Conservation (phyloP, 306 rosid species). For the Dicorynia guianensis region DNA sequence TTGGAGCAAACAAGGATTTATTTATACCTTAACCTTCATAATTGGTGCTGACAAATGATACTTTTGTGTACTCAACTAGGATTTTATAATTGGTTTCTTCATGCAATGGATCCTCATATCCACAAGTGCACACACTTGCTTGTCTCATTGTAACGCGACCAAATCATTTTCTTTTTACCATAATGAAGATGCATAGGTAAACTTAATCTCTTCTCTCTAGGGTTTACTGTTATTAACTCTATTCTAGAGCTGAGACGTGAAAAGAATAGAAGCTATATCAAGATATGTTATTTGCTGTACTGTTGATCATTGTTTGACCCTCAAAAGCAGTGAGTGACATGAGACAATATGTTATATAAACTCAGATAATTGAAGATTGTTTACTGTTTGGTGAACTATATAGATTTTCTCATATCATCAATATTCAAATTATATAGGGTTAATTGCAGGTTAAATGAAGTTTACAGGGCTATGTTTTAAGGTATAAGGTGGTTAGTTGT, state of each 20-base stretch:
- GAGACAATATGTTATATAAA: not conserved
- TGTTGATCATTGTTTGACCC: conserved; percentile 18
- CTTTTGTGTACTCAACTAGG: conserved; percentile 7
- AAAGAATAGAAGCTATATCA: not conserved
- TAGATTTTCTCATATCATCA: no score
- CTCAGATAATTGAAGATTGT: no score
- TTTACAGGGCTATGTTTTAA: no score
- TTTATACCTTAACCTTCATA: conserved; percentile 10
- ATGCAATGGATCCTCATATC: conserved; percentile 42
- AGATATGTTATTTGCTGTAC: conserved; percentile 24
- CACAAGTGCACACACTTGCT: conserved; percentile 12
- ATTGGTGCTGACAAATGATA: conserved; percentile 30
- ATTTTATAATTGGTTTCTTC: conserved; percentile 21
- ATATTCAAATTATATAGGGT: no score
- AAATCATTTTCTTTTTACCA: conserved; percentile 30
- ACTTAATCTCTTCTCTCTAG: not conserved
- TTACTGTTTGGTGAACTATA: no score
- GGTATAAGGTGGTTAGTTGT: no score
- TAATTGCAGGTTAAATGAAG: no score
- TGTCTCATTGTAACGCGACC: conserved; percentile 41
- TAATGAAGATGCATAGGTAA: conserved; percentile 8
- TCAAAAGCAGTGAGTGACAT: conserved; percentile 2
- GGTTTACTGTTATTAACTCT: conserved; percentile 3
- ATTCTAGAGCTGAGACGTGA: not conserved
- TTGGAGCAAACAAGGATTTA: conserved; percentile 18